Percentiles rank a stretch among this genome's conserved stretches.
Conservation (phyloP, 1,284 basidiomycete genomes). For the Boletus semigastroideus region DNA sequence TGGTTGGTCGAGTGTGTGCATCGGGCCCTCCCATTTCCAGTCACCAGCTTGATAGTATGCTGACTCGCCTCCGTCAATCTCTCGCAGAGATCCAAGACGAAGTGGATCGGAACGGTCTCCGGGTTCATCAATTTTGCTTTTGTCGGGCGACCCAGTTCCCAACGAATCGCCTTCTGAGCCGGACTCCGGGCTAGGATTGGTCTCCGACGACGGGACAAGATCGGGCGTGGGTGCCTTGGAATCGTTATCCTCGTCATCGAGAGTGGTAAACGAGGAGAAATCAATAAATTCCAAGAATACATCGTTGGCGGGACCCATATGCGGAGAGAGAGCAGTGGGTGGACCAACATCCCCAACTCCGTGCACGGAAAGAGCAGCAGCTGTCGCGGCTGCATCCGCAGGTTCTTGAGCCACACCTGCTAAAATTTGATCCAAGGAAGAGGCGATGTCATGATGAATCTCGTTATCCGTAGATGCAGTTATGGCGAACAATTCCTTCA, state of each 20-base stretch:
- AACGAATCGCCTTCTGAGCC: constrained; percentile 56
- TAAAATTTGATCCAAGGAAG: constrained; percentile 60
- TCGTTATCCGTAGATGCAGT: constrained; percentile 45
- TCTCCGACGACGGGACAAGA: constrained; percentile 64
- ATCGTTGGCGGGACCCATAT: constrained; percentile 35
- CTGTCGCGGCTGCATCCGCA: constrained; percentile 32
- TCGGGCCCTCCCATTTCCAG: constrained; percentile 73
- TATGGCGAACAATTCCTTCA: constrained; percentile 60
- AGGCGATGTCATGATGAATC: constrained; percentile 52
- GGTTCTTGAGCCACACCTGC: constrained; percentile 50
- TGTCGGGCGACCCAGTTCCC: constrained; percentile 37
- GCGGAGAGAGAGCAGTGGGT: constrained; percentile 38
- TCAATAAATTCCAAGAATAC: constrained; percentile 55
- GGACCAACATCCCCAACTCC: constrained; percentile 30
- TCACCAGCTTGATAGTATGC: constrained; percentile 61
- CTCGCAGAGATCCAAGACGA: constrained; percentile 60
- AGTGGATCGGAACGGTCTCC: constrained; percentile 46
- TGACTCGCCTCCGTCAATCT: constrained; percentile 74
- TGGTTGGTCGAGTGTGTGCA: constrained; percentile 62
- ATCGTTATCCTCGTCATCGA: constrained; percentile 59
- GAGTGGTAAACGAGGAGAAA: constrained; percentile 56
- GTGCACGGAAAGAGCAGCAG: constrained; percentile 34
- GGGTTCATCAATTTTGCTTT: constrained; percentile 49
- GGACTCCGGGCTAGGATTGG: constrained; percentile 75
- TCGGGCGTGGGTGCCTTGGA: constrained; percentile 72